Evolutionary conservation across 2,329 filamentous ascomycete genomes (phyloP), one percentile per base, ranked within the genome.

Genomic region (Colletotrichum lupini): DNA sequence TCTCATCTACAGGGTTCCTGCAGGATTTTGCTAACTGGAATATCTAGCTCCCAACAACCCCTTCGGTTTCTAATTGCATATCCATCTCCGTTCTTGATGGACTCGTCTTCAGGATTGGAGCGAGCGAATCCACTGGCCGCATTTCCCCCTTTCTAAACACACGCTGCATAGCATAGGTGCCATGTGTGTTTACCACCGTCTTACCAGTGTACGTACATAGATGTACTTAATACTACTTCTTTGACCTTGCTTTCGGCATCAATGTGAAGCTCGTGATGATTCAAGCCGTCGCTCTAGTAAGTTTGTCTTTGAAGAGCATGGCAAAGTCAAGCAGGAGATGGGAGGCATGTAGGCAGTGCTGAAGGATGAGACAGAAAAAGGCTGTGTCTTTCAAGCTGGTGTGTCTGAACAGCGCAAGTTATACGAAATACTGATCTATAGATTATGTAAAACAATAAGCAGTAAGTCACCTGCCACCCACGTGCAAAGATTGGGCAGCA

Each of bases 41-140:
- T 56, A 19, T 49, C 4, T 46, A 89, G 87, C 87, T 35, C 87
- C 87, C 14, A 82, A 88, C 74, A 89, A 89, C 75, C 87, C 87
- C 1, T 89, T 89, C 75, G 87, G 87, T 26, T 89, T 89, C 75
- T 87, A 77, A 79, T 30, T 58, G 42, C 59, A 60, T 52, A 63
- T 63, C 7, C 19, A 65, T 61, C 30, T 26, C 56, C 61, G 61
- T 30, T 35, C 26, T 26, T 35, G 46, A 57, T 26, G 62, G 57
- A 7, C 28, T 30, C 28, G 35, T 59, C 28, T 22, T 53, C 22
- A 32, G n/a, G 37, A 9, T 58, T n/a, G 42, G 46, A 52, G 67
- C 67, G 60, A 70, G 67, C 61, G 60, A 59, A 55, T 56, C 26
- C 28, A 19, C 61, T 66, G 49, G 14, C n/a, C n/a, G 56, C 55